These are phyloP conservation scores for Cyclospora cayetanensis DNA, from an alignment of 169 alveolate species.

Conservation along the genomic window DNA sequence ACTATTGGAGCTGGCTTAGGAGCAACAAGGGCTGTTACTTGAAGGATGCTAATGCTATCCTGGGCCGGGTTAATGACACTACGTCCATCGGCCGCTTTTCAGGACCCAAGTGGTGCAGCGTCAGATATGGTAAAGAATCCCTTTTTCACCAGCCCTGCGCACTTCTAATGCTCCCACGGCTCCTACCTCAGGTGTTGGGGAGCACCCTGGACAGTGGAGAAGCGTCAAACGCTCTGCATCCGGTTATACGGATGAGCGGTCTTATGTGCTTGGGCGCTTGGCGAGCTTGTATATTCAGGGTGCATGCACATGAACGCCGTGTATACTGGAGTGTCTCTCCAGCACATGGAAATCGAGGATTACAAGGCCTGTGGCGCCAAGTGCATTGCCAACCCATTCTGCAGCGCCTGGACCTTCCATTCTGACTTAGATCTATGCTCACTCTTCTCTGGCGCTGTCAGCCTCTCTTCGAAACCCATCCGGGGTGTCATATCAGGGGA, in stretches of 20 bases:
- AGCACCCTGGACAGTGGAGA: background rate
- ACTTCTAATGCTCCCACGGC: no score
- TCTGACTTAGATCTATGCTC: background rate
- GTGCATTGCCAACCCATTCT: background rate
- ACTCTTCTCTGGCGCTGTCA: background rate
- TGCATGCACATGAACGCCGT: background rate
- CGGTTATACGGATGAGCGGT: no score
- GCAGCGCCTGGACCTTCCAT: conserved; percentile 31
- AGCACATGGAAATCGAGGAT: background rate
- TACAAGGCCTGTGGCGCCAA: background rate
- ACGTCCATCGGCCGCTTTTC: background rate
- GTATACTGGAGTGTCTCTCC: background rate
- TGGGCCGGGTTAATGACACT: conserved; percentile 10
- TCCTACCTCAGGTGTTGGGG: background rate
- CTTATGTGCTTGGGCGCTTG: background rate
- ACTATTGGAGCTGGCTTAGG: conserved; percentile 54
- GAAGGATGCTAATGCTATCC: conserved; percentile 9
- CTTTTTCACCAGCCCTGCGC: background rate
- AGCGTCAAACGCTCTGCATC: no score
- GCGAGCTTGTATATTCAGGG: no score
- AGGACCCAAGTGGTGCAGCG: conserved; percentile 58
- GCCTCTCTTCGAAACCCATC: background rate
- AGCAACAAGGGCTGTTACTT: conserved; percentile 30
- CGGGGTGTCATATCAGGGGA: background rate
- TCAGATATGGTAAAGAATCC: background rate